Base-by-base conservation (phyloP, 192 early-diverging fungal genomes). In the Coemansia asiatica region DNA sequence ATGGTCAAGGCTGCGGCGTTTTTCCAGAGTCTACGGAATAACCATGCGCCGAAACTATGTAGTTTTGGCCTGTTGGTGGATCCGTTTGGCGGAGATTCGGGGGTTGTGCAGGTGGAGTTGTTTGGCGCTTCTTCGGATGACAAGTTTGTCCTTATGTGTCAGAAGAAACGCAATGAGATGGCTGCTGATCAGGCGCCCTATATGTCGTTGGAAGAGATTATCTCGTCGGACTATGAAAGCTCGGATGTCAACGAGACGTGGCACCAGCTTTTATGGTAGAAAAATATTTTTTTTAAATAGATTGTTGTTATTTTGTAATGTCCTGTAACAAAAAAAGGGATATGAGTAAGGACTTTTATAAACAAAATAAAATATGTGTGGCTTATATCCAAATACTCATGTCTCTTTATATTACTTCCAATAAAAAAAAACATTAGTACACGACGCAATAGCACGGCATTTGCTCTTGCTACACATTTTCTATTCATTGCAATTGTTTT, bases 151-250 rank as follows among this genome's bases (percentile, higher is more conserved):
- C 36, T 79, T 23, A 51, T 79, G 56, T 79, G 76, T 47, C 76
- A 79, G 58, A 68, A 68, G 27, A 31, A 15, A 59, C 31, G 50
- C 33, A 55, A 46, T 1, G 33, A 44, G 21, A 35, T 15, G 1
- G 56, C 40, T 0, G 55, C 55, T n/a, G 60, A 60, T 22, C 63
- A 69, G 10, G 18, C 50, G 50, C 56, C 49, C 5, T 79, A 64
- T 36, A 70, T 73, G 76, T 69, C 71, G 26, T 54, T 79, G 35
- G 71, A 70, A 15, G 63, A 79, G 19, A 79, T 79, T 22, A 70
- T 73, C 25, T 71, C 71, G 18, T 74, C 71, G 1, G 67, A 74
- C 13, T 71, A 68, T 0, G 71, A 74, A 19, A 79, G 63, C 50
- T 67, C 71, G 4, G 76, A 79, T 28, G 16, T 74, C 15, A 61